Evolutionary conservation across 2,329 filamentous ascomycete genomes (phyloP).

Genomic region (Colletotrichum orchidophilum): DNA sequence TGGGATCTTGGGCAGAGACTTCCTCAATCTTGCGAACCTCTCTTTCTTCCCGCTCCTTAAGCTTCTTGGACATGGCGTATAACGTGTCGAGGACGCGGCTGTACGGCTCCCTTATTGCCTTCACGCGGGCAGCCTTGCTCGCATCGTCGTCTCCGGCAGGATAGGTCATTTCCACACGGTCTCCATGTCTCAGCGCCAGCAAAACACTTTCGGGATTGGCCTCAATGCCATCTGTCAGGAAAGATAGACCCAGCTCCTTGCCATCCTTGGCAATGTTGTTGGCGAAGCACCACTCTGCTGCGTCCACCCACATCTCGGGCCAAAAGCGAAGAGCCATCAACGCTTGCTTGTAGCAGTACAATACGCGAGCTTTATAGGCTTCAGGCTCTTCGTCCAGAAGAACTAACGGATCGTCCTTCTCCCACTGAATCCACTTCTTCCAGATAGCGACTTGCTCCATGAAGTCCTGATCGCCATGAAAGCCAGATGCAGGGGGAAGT

Average conservation of each 20-base stretch:
- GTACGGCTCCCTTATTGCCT: conserved; percentile 83
- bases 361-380: conserved; percentile 78
- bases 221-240: conserved; percentile 82
- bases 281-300: conserved; percentile 89
- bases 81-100: conserved; percentile 84
- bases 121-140: conserved; percentile 77
- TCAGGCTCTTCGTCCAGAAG: conserved; percentile 82
- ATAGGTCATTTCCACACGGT: conserved; percentile 83
- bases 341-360: conserved; percentile 94
- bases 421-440: conserved; percentile 95
- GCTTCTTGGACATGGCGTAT: conserved; percentile 84
- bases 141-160: conserved; percentile 81
- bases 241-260: conserved; percentile 72
- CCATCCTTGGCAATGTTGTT: conserved; percentile 74
- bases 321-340: conserved; percentile 94
- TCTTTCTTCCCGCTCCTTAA: conserved; percentile 69
- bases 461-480: conserved; percentile 87
- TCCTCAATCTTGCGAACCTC: conserved; percentile 68
- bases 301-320: conserved; percentile 96
- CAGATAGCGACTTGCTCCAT: conserved; percentile 85
- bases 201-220: conserved; percentile 95
- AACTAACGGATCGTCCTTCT: conserved; percentile 91
- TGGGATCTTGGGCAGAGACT: conserved; percentile 50
- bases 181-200: conserved; percentile 87
- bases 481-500: conserved; percentile 84